A percentile compares a stretch with the other conserved stretches of the same genome.
Evolutionary conservation across 192 early-diverging fungal species (phyloP).

Genomic region (Pecoramyces ruminantium): DNA sequence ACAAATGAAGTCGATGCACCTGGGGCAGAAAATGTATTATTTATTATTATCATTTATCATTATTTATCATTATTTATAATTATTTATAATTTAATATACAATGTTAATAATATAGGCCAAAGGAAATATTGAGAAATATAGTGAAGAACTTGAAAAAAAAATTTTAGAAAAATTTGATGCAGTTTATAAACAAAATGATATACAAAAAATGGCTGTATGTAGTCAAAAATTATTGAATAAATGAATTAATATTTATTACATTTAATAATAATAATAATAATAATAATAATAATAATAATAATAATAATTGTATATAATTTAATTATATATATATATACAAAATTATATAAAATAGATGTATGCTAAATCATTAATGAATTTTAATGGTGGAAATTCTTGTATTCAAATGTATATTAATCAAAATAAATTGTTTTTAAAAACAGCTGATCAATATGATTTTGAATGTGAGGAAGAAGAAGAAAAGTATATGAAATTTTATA

Average conservation of each 20-base stretch:
- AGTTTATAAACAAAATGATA: constrained; percentile 62
- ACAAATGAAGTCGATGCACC: constrained; percentile 63
- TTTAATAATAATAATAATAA: too few species aligned
- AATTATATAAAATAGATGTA: constrained; percentile 35
- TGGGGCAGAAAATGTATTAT: constrained; percentile 38
- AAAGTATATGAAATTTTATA: too few species aligned
- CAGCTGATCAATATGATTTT: not conserved
- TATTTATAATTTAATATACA: not conserved
- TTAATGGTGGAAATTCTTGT: constrained; percentile 90
- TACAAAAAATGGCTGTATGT: constrained; percentile 54
- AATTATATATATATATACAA: too few species aligned
- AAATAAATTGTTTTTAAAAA: constrained; percentile 85
- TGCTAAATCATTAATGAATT: constrained; percentile 73
- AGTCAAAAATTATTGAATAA: too few species aligned
- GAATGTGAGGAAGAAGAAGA: not conserved
- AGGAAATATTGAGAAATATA: constrained; percentile 76
- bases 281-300: too few species aligned
- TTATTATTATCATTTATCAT: too few species aligned
- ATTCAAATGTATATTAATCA: constrained; percentile 93
- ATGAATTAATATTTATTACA: too few species aligned
- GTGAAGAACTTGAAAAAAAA: constrained; percentile 78
- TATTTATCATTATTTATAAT: too few species aligned
- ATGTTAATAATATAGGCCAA: constrained; percentile 29
- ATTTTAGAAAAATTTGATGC: constrained; percentile 75
- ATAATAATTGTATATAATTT: too few species aligned